Conservation (phyloP, 306 rosid species). For the Cicer judaicum region DNA sequence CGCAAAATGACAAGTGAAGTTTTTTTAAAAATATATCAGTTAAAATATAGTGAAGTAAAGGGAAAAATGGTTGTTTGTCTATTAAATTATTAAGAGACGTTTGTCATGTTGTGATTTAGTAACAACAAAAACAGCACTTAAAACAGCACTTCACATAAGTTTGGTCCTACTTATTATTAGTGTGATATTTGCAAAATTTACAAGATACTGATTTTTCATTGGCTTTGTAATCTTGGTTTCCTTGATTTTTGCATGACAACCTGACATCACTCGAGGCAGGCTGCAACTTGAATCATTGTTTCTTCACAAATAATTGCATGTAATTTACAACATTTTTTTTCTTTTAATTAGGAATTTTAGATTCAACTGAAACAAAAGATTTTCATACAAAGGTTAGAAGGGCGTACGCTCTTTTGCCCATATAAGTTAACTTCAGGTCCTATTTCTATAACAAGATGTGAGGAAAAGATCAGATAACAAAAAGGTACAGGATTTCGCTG, state of each 20-base stretch:
- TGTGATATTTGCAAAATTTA: background rate
- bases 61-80: too few species aligned
- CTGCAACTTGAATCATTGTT: too few species aligned
- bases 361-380: background rate
- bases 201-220: slow-evolving; percentile 2
- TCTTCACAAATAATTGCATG: too few species aligned
- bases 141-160: too few species aligned
- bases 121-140: too few species aligned
- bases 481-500: background rate
- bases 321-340: too few species aligned
- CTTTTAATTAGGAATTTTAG: too few species aligned
- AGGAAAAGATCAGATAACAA: background rate
- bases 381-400: background rate
- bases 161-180: background rate
- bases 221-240: background rate
- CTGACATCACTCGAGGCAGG: background rate
- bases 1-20: background rate
- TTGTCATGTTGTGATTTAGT: too few species aligned
- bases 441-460: background rate
- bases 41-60: background rate
- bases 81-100: too few species aligned
- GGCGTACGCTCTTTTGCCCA: background rate
- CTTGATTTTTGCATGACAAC: background rate
- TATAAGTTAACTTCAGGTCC: background rate
- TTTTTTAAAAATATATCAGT: background rate